Conservation (phyloP, 257 asterid genomes). For the Solanum acaule region DNA sequence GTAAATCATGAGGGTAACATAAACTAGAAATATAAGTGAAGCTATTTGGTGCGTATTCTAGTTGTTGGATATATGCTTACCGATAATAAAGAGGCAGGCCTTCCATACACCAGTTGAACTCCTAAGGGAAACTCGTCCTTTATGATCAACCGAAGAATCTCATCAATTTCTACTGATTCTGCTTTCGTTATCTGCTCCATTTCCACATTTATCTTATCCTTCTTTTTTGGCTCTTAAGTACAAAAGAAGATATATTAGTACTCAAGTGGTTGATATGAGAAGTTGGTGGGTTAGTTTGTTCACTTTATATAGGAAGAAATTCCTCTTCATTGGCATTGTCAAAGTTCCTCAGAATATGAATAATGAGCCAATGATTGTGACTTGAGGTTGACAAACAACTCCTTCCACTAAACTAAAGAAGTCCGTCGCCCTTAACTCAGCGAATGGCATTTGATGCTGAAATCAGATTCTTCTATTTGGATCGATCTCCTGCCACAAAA, state of each 20-base stretch:
- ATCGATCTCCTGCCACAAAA: not conserved
- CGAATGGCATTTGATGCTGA: not conserved
- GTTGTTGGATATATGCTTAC: slow-evolving; percentile 17
- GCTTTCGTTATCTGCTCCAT: slow-evolving; percentile 22
- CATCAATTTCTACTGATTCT: slow-evolving; percentile 27
- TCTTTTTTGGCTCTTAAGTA: not conserved
- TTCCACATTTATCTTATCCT: slow-evolving; percentile 7
- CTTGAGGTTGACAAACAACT: not conserved
- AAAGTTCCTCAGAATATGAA: not conserved
- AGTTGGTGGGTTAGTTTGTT: slow-evolving; percentile 10
- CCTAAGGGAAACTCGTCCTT: slow-evolving; percentile 64
- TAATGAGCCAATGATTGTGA: not conserved
- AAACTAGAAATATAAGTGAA: not conserved
- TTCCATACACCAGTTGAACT: slow-evolving; percentile 85
- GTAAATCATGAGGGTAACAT: not conserved
- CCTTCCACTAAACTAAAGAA: not conserved
- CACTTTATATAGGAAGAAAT: slow-evolving; percentile 23
- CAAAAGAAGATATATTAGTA: not conserved
- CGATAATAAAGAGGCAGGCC: slow-evolving; percentile 77
- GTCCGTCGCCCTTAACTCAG: not conserved
- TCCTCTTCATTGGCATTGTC: not conserved
- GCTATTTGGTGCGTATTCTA: not conserved
- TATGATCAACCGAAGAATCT: slow-evolving; percentile 65
- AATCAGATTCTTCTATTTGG: not conserved
- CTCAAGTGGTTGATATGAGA: not conserved